A percentile compares a stretch with the other conserved stretches of the same genome.
Conservation (phyloP, 176 grass and related monocot genomes). For the Eragrostis curvula region DNA sequence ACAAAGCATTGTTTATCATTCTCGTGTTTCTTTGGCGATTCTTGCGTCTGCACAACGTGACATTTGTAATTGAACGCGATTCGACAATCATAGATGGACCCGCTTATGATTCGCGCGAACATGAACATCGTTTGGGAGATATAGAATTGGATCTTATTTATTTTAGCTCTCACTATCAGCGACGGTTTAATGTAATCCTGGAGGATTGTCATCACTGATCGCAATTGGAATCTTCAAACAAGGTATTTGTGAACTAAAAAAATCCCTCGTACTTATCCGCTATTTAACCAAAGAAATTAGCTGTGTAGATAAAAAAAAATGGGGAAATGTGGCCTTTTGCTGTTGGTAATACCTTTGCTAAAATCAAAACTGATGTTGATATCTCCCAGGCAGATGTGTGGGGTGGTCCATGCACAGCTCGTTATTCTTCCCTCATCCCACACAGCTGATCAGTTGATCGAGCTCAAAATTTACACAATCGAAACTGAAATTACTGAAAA, state of each 20-base stretch:
- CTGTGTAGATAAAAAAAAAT: neutral
- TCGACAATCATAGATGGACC: neutral
- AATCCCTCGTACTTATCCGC: neutral
- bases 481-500: neutral
- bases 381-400: neutral
- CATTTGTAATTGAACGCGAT: neutral
- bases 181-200: slow-evolving; percentile 18
- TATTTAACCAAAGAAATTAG: neutral
- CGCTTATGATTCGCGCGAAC: too few species aligned
- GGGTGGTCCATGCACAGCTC: neutral
- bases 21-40: neutral
- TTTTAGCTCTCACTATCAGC: neutral
- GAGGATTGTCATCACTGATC: neutral
- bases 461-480: neutral
- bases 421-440: neutral
- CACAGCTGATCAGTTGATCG: neutral
- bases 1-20: neutral
- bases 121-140: too few species aligned
- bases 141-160: neutral
- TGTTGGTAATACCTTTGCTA: neutral
- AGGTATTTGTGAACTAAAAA: neutral
- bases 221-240: neutral
- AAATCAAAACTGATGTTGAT: neutral
- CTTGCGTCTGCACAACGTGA: neutral
- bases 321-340: neutral